Base-by-base conservation (phyloP, 768 basidiomycete genomes). In the Collybia sordida region DNA sequence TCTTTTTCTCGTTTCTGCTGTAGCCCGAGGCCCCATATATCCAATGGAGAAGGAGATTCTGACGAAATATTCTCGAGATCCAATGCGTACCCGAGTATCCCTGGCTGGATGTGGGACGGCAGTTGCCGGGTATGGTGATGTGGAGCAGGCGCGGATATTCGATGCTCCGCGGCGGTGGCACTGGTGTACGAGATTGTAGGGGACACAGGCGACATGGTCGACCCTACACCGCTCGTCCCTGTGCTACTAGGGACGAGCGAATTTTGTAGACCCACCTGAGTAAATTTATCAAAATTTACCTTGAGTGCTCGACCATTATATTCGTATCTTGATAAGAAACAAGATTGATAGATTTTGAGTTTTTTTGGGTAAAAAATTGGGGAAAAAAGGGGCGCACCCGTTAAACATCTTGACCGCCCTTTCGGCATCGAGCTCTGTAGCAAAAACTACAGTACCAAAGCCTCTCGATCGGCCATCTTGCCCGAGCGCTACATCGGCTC, bases 361-460 rank as follows among this genome's bases (percentile, higher is more conserved):
- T 27, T 31, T 31, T 14, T 31, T 6, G 4, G 9, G 43, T 42
- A 15, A 49, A 55, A 34, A 25, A 27, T 24, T 21, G 56, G 41
- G 27, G 21, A 39, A 24, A 49, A 22, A 37, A 47, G 31, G 22
- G 8, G 74, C 84, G 63, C 59, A 95, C 93, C 93, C 93, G 58
- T 97, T 91, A 67, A 96, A 96, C 80, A 92, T 85, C 43, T 78
- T 74, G 24, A 93, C 83, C 3, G 93, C 96, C 12, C 84, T 72
- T 52, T 91, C 86, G 2, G 95, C 90, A 59, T 98, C 95, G 25
- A 75, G 72, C 56, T 93, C 89, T 1, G 82, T 87, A 4, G 88
- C 83, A 61, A 91, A 96, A 0, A 88, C 80, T 1, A 98, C 94
- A 1, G 90, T 96, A 1, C 97, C 96, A 59, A 94, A 96, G 1